Conservation (phyloP, 176 grass and related monocot genomes). For the Paspalum notatum region DNA sequence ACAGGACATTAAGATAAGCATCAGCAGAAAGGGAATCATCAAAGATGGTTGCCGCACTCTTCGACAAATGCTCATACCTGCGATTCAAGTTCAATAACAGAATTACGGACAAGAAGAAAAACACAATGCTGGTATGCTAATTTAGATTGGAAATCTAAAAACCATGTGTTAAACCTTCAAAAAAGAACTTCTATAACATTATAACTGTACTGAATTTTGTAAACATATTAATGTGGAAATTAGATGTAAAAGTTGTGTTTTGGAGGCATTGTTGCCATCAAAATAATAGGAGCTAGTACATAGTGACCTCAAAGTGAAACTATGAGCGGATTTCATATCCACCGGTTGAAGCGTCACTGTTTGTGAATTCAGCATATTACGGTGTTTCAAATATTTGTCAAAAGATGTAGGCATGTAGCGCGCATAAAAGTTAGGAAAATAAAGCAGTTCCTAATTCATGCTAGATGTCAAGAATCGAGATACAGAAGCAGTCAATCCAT, state of each 20-base stretch:
- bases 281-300: neutral
- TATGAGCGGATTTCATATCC: constrained; percentile 1
- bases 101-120: constrained; percentile 32
- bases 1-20: constrained; percentile 93
- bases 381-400: neutral
- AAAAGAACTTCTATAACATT: neutral
- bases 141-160: constrained; percentile 22
- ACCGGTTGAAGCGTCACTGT: neutral
- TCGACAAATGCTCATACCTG: constrained; percentile 96
- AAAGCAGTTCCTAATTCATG: neutral
- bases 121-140: neutral
- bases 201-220: neutral
- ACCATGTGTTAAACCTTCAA: neutral
- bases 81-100: constrained; percentile 35
- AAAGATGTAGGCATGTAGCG: neutral
- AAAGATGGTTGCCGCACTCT: constrained; percentile 83
- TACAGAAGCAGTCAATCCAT: neutral
- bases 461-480: constrained; percentile 1
- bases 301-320: neutral
- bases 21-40: constrained; percentile 99
- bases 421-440: neutral
- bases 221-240: neutral
- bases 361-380: neutral
- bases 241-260: constrained; percentile 1
- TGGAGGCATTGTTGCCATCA: neutral